A percentile compares a stretch with the other conserved stretches of the same genome.
These are phyloP conservation scores for Nidula niveotomentosa DNA, from an alignment of 1,284 basidiomycete genomes.

Conservation along the genomic window DNA sequence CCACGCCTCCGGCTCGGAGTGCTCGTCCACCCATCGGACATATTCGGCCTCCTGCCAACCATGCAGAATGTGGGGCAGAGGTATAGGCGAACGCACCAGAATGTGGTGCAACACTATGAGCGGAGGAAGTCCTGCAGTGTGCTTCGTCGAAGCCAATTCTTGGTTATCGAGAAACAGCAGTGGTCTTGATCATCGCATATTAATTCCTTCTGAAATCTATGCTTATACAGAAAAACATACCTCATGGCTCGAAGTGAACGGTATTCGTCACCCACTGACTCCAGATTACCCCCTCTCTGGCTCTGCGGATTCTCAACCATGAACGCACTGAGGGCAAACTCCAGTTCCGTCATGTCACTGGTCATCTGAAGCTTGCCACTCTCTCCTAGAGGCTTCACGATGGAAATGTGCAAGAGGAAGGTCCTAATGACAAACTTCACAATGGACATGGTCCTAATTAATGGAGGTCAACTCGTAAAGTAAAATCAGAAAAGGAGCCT, in stretches of 20 bases:
- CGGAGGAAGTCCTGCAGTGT: constrained; percentile 75
- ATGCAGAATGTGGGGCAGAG: constrained; percentile 83
- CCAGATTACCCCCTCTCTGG: constrained; percentile 65
- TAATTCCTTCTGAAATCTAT: constrained; percentile 3
- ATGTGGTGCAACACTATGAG: constrained; percentile 90
- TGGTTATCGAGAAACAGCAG: constrained; percentile 84
- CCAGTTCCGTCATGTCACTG: constrained; percentile 94
- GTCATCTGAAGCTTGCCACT: constrained; percentile 89
- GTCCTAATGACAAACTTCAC: constrained; percentile 77
- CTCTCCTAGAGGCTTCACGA: constrained; percentile 86
- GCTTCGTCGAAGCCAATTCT: constrained; percentile 59
- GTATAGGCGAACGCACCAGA: constrained; percentile 84
- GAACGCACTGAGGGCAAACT: constrained; percentile 85
- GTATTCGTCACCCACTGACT: constrained; percentile 80
- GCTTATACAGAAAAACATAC: constrained; percentile 35
- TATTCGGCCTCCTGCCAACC: constrained; percentile 95
- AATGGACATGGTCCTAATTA: constrained; percentile 60
- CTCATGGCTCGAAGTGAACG: constrained; percentile 77
- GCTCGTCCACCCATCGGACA: constrained; percentile 84
- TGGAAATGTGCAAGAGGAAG: constrained; percentile 89
- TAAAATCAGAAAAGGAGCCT: too few relatives aligned
- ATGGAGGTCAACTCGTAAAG: too few relatives aligned
- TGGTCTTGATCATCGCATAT: constrained; percentile 46
- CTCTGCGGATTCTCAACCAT: constrained; percentile 57
- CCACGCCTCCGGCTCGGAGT: constrained; percentile 69